These are phyloP conservation scores for Carallia brachiata DNA, from an alignment of 345 rosid genomes.

Conservation along the genomic window DNA sequence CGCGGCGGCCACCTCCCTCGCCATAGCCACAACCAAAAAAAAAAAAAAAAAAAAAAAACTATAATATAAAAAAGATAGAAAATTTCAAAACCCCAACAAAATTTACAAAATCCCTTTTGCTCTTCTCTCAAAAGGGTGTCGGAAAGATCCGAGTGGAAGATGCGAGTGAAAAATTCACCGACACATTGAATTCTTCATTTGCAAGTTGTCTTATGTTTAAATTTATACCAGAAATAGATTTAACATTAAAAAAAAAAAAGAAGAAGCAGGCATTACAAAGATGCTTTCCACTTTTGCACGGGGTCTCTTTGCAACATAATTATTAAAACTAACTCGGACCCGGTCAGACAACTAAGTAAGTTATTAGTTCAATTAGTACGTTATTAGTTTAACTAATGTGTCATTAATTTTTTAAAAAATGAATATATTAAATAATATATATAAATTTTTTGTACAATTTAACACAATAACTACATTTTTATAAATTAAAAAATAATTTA, in stretches of 20 bases:
- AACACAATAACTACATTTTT: no score
- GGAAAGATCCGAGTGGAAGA: not conserved
- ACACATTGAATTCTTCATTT: constrained; percentile 30
- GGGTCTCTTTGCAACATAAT: not conserved
- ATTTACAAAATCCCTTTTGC: not conserved
- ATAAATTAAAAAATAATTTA: no score
- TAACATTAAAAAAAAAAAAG: no score
- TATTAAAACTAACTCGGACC: no score
- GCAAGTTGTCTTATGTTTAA: not conserved
- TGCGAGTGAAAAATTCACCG: constrained; percentile 54
- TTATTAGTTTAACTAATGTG: no score
- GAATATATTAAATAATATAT: no score
- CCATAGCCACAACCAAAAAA: not conserved
- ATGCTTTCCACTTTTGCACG: not conserved
- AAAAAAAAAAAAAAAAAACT: not conserved
- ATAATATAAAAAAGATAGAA: not conserved
- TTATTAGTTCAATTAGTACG: no score
- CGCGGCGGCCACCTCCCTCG: constrained; percentile 16
- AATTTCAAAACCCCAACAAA: not conserved
- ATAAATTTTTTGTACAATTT: no score
- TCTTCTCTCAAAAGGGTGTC: not conserved
- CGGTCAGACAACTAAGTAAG: no score
- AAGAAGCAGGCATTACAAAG: not conserved
- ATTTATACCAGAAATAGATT: not conserved
- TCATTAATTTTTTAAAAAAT: no score